Evolutionary conservation across 129 eudicot species (phyloP), one percentile per base, ranked within the genome.

Genomic region (Smallanthus sonchifolius): DNA sequence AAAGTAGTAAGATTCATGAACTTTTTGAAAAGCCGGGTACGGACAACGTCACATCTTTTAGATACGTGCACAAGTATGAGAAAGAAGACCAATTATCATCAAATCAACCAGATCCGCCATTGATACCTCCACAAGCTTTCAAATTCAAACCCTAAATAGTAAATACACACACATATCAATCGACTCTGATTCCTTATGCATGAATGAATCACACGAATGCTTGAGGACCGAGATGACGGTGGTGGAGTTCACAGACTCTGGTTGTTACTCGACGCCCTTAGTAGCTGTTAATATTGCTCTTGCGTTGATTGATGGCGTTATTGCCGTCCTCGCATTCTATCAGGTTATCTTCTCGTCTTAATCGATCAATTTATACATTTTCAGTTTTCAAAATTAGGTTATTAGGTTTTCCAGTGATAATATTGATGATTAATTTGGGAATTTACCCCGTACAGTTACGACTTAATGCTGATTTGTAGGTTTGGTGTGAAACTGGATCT

Each of bases 241-340:
- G 79, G 65, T 79, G 75, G 89, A 82, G 47, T 24, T 24, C 30
- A 24, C 30, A 24, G 72, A 55, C 7, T 76, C 77, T 42, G 77
- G 82, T 75, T 88, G 97, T 73, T 88, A 86, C 44, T 85, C 97
- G 0, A 82, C 79, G 63, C 39, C 87, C 20, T 60, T 87, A 40
- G 79, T 83, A 49, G 88, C 76, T 77, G 88, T 87, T 49, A 73
- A 83, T 84, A 75, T 84, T 16, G 81, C 78, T 39, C 83, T 92
- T 72, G 95, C 98, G 70, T 70, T 61, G 54, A 79, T 92, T 51
- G 96, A 92, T 81, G 87, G 75, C 9, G 35, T 77, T 44, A 82
- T 92, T 82, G 95, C 96, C 14, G 36, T 80, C 60, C 74, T 92
- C 68, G 94, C 98, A 61, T 83, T 86, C 62, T 84, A 77, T 82